phyloP scores from a whole-genome alignment of 768 basidiomycete genomes.

The Cyclocybe cylindracea region DNA sequence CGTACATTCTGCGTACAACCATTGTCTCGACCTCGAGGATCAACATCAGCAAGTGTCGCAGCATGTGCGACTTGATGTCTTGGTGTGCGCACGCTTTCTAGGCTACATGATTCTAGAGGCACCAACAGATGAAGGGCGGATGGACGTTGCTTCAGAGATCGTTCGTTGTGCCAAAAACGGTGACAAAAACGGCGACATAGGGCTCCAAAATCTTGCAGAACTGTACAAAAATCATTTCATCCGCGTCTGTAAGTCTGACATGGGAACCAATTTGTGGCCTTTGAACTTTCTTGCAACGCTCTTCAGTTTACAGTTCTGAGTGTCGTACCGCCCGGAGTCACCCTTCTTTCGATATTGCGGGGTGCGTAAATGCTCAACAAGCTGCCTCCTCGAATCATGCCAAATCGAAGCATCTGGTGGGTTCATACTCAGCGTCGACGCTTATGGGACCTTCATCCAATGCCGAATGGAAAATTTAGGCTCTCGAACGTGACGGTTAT shows the following conservation, averaged over 20 bases:
- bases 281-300: neutral
- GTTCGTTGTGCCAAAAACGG: neutral
- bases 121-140: neutral
- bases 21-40: neutral
- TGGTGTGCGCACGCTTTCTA: slow-evolving; percentile 3
- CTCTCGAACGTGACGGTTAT: neutral
- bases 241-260: neutral
- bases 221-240: neutral
- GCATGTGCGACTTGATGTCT: neutral
- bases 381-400: neutral
- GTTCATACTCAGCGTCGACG: neutral
- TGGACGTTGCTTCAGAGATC: neutral
- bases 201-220: neutral
- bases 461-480: neutral
- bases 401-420: neutral
- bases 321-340: neutral
- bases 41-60: neutral
- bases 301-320: neutral
- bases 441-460: neutral
- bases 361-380: neutral
- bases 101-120: slow-evolving; percentile 1
- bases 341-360: neutral
- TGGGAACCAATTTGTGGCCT: neutral
- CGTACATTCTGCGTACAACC: neutral
- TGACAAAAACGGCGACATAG: neutral